Conservation (phyloP, 2,329 filamentous ascomycete genomes). For the Didymella exigua region DNA sequence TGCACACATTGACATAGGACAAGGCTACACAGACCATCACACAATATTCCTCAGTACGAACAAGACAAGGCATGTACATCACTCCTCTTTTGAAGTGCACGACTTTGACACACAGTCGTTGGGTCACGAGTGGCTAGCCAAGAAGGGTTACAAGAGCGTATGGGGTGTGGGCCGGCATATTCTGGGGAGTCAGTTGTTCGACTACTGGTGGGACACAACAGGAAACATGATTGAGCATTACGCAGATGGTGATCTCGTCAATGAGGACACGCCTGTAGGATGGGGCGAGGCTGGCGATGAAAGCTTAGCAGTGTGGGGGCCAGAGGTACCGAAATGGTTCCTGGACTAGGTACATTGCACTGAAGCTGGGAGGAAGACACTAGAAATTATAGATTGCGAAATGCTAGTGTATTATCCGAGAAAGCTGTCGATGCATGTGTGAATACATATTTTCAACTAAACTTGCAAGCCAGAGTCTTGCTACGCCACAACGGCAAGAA, state of each 20-base stretch:
- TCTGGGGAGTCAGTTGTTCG: slow-evolving; percentile 73
- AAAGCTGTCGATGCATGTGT: too few relatives aligned
- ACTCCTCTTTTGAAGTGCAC: slow-evolving; percentile 72
- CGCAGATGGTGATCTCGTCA: slow-evolving; percentile 71
- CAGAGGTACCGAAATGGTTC: slow-evolving; percentile 48
- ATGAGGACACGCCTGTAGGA: slow-evolving; percentile 58
- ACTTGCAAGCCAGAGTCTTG: too few relatives aligned
- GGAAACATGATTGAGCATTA: slow-evolving; percentile 73
- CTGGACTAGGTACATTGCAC: slow-evolving; percentile 44
- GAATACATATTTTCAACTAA: too few relatives aligned
- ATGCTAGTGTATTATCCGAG: too few relatives aligned
- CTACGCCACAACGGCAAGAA: too few relatives aligned
- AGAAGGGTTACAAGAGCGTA: slow-evolving; percentile 67
- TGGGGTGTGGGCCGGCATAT: slow-evolving; percentile 76
- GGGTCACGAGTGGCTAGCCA: slow-evolving; percentile 70
- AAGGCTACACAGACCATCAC: slow-evolving; percentile 60
- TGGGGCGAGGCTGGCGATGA: slow-evolving; percentile 50
- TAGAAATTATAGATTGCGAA: too few relatives aligned
- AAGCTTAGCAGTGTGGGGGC: slow-evolving; percentile 52
- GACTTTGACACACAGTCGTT: slow-evolving; percentile 72
- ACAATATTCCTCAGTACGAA: slow-evolving; percentile 57
- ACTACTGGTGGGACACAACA: slow-evolving; percentile 71
- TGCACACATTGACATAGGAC: slow-evolving; percentile 60
- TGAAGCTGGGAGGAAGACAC: too few relatives aligned
- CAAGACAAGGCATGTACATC: slow-evolving; percentile 62